phyloP scores from a whole-genome alignment of 306 rosid genomes.

The Inga laurina region DNA sequence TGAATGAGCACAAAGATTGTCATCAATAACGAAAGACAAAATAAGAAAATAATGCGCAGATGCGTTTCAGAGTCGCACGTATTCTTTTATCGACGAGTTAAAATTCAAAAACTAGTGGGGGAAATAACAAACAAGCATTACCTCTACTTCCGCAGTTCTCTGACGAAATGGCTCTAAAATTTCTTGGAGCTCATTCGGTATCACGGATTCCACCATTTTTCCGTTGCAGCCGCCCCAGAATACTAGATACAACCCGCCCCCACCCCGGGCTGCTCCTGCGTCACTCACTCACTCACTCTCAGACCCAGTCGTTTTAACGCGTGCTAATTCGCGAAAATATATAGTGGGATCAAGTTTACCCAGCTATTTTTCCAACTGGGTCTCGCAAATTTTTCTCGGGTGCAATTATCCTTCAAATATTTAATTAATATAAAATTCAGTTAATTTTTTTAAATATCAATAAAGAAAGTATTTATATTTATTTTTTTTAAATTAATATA shows the following conservation, averaged over 20 bases:
- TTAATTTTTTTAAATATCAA: too few relatives aligned
- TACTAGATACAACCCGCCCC: background rate
- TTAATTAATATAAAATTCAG: too few relatives aligned
- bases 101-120: background rate
- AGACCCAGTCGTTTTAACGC: background rate
- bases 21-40: background rate
- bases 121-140: conserved; percentile 1
- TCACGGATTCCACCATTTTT: conserved; percentile 56
- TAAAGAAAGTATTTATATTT: too few relatives aligned
- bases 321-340: background rate
- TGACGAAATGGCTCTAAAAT: conserved; percentile 66
- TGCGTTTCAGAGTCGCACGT: background rate
- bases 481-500: too few relatives aligned
- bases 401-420: too few relatives aligned
- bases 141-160: conserved; percentile 88
- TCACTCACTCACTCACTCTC: too few relatives aligned
- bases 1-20: background rate
- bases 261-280: background rate
- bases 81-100: background rate
- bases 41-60: background rate
- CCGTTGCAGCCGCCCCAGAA: background rate
- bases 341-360: too few relatives aligned
- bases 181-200: conserved; percentile 33
- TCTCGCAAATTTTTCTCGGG: too few relatives aligned
- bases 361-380: too few relatives aligned